A percentile compares a stretch with the other conserved stretches of the same genome.
phyloP scores from a whole-genome alignment of 2,329 filamentous ascomycete genomes.

The Penicillium olsonii region DNA sequence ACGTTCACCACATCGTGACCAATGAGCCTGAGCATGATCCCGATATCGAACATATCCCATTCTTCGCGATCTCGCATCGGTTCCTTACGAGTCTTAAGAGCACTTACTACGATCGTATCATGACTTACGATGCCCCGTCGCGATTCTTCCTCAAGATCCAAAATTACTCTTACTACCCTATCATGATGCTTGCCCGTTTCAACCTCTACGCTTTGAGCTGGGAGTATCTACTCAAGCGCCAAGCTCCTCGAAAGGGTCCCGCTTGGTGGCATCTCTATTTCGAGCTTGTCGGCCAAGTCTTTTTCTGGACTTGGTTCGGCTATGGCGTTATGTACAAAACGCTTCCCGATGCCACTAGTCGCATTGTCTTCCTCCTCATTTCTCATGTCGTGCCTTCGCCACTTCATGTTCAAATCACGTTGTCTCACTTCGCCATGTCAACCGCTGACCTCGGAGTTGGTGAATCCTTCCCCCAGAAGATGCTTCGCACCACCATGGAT shows the following conservation, averaged over 20 bases:
- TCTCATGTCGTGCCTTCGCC: constrained; percentile 80
- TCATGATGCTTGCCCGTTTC: constrained; percentile 80
- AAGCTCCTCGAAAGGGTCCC: constrained; percentile 71
- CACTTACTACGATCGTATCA: constrained; percentile 79
- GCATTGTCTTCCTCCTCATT: constrained; percentile 74
- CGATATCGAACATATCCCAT: constrained; percentile 87
- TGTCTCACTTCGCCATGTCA: constrained; percentile 93
- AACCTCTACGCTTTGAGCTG: constrained; percentile 84
- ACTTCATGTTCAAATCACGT: constrained; percentile 84
- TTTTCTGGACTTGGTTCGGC: constrained; percentile 87
- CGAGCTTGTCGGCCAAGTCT: constrained; percentile 72
- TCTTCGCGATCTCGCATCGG: constrained; percentile 83
- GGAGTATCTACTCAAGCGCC: constrained; percentile 70
- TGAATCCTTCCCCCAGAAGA: constrained; percentile 86
- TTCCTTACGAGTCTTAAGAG: constrained; percentile 73
- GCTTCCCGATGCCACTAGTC: constrained; percentile 68
- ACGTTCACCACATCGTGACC: constrained; percentile 95
- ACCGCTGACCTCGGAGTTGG: constrained; percentile 79
- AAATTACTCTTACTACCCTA: constrained; percentile 78
- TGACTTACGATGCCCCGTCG: constrained; percentile 75
- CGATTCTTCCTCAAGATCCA: constrained; percentile 72
- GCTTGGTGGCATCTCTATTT: constrained; percentile 82
- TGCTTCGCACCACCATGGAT: constrained; percentile 92
- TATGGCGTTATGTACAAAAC: constrained; percentile 75
- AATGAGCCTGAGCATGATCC: constrained; percentile 95